These are phyloP conservation scores for Aspergillus pseudoterreus DNA, from an alignment of 2,329 filamentous ascomycete species.

Conservation along the genomic window DNA sequence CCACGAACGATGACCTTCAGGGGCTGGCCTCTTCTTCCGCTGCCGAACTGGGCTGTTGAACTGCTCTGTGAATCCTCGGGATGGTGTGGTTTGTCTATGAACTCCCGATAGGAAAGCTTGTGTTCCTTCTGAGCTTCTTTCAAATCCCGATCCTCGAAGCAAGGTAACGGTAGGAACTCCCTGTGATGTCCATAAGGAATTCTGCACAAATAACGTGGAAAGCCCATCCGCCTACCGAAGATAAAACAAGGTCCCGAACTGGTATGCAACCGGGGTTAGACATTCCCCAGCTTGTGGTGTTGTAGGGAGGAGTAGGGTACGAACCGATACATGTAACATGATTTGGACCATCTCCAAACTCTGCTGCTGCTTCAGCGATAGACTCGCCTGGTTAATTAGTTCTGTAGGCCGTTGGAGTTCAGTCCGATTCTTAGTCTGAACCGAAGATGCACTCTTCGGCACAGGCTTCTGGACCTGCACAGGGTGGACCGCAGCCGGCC, in stretches of 20 bases:
- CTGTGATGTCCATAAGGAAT: constrained; percentile 19
- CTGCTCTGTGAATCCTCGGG: constrained; percentile 2
- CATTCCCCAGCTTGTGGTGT: constrained; percentile 2
- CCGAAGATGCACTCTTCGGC: constrained; percentile 7
- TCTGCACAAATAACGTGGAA: not conserved
- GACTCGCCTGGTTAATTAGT: constrained; percentile 6
- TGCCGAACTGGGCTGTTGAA: constrained; percentile 15
- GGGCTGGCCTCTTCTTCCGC: constrained; percentile 26
- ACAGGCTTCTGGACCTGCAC: constrained; percentile 5
- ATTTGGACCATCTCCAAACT: constrained; percentile 48
- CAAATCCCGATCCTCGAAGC: constrained; percentile 32
- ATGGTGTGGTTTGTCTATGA: constrained; percentile 19
- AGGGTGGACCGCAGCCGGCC: constrained; percentile 15
- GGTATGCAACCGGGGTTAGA: constrained; percentile 2
- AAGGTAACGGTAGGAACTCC: constrained; percentile 33
- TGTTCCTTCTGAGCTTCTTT: constrained; percentile 22
- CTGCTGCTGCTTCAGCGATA: constrained; percentile 37
- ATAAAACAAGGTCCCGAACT: constrained; percentile 36
- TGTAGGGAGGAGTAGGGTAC: constrained; percentile 13
- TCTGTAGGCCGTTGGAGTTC: constrained; percentile 8
- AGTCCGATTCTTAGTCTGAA: constrained; percentile 12
- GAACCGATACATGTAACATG: constrained; percentile 45
- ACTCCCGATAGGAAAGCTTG: constrained; percentile 25
- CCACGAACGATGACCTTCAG: constrained; percentile 41
- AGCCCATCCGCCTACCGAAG: constrained; percentile 23